Base-by-base conservation (phyloP, 768 basidiomycete species). In the Lactifluus subvellereus region DNA sequence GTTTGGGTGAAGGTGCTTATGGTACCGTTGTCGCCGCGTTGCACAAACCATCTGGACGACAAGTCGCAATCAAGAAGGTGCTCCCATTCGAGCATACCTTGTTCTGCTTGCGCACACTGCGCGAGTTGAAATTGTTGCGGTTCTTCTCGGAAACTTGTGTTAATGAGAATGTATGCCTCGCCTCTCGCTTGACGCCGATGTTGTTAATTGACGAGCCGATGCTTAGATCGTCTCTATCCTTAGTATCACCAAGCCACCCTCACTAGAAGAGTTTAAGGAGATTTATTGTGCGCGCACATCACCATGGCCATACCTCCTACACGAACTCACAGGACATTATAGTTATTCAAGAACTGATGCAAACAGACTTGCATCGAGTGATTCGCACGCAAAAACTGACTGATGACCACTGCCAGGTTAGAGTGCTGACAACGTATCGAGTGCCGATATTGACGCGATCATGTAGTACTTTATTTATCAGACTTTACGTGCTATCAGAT, bases 21-120 rank as follows among this genome's bases (percentile, higher is more conserved):
- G 94, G 94, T 35, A 91, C 89, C 22, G 94, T 97, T 54, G 90
- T 84, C 60, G 90, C 94, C 59, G 95, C 94, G 38, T 77, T 89
- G 42, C 94, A 97, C 76, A 83, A 84, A 68, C 88, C 90, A 6
- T 84, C 86, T 8, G 84, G 87, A 37, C 84, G 85, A 63, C 84
- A 91, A 72, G 93, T 98, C 16, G 95, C 94, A 48, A 95, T 96
- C 77, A 98, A 96, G 82, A 94, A 92, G 76, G 88, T 97, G 70
- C 84, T 90, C 47, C 94, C 94, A 9, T 96, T 97, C 74, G 94
- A 96, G 70, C 94, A 96, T 72, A 88, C 91, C 37, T 80, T 96
- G 74, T 96, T 94, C 77, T 92, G 89, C 69, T 77, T 96, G 71
- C 82, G 89, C 62, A 98, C 94, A 2, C 78, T 97, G 57, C 83